Base-by-base conservation (phyloP, 306 rosid genomes). In the Acacia crassicarpa region DNA sequence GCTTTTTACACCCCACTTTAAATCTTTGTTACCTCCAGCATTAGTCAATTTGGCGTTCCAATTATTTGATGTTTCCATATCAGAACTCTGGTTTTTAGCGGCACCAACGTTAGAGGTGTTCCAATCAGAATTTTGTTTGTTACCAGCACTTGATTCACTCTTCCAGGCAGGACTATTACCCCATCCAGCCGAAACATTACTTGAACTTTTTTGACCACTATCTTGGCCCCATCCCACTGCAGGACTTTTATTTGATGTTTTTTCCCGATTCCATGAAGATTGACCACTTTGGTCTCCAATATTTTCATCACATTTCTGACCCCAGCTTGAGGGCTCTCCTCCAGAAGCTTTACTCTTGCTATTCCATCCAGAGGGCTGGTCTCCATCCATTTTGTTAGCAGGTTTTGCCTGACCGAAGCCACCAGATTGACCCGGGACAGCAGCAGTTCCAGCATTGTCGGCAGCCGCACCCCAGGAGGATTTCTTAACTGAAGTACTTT, bases 141-240 rank as follows among this genome's bases (percentile, higher is more conserved):
- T 48, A 9, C 54, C 54, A 48, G 54, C 19, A 16, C 56, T 49
- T 35, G 79, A 78, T 58, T 56, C 54, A 48, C 54, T 48, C 16
- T 4, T 48, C 19, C 54, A 4, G 7, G 19, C 54, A 48, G 54
- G 54, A 48, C 54, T 48, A 48, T 15, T 15, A 48, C 54, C 54
- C 54, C 54, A 48, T 48, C 54, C 54, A 54, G 85, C 75, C 5
- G 72, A 14, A 44, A 30, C 9, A 23, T 16, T 33, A 54, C 56
- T 76, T 48, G 6, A 48, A 85, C 79, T 78, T 68, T 78, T 85
- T 40, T 44, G 15, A 67, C 48, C 65, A 68, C n/a, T 48, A 33
- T 54, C 82, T 43, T 72, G 84, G 32, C 86, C 82, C 90, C 89
- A 86, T 41, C 81, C 89, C 71, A 84, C 19, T 4, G 80, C 78